These are phyloP conservation scores for Geotrichum reessii DNA, from an alignment of 1,139 yeast genomes.

Conservation along the genomic window DNA sequence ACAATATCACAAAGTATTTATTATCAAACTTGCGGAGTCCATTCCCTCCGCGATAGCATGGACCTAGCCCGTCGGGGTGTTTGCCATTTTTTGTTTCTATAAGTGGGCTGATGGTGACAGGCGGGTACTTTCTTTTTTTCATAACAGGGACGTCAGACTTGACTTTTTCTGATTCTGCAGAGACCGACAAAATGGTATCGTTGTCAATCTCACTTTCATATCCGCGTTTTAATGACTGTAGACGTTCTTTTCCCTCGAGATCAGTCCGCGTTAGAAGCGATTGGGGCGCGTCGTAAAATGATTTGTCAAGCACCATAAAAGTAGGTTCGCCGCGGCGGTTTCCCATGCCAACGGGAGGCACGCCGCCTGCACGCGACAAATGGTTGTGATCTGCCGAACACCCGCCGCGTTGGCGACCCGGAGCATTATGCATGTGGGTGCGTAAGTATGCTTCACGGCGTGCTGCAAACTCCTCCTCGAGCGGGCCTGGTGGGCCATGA, in stretches of 20 bases:
- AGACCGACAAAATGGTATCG: background rate
- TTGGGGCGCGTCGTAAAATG: constrained; percentile 4
- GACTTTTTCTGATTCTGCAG: background rate
- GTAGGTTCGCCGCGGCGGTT: background rate
- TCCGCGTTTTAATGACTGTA: background rate
- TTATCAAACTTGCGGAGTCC: background rate
- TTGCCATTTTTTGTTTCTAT: background rate
- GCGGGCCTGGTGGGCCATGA: background rate
- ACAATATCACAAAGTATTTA: constrained; percentile 1
- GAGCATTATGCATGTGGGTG: background rate
- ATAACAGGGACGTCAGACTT: background rate
- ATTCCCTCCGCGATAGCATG: constrained; percentile 1
- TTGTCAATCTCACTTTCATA: background rate
- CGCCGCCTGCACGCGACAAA: background rate
- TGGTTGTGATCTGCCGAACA: background rate
- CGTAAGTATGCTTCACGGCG: constrained; percentile 8
- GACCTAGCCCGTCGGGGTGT: constrained; percentile 9
- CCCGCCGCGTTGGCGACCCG: background rate
- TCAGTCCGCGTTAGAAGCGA: background rate
- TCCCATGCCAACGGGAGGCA: constrained; percentile 4
- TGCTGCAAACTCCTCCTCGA: constrained; percentile 1
- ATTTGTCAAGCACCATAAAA: background rate
- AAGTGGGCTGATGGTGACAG: background rate
- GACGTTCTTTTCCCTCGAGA: background rate
- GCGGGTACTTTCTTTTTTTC: background rate